Evolutionary conservation across 176 grass and related monocot genomes (phyloP).

Genomic region (Oropetium thomaeum): DNA sequence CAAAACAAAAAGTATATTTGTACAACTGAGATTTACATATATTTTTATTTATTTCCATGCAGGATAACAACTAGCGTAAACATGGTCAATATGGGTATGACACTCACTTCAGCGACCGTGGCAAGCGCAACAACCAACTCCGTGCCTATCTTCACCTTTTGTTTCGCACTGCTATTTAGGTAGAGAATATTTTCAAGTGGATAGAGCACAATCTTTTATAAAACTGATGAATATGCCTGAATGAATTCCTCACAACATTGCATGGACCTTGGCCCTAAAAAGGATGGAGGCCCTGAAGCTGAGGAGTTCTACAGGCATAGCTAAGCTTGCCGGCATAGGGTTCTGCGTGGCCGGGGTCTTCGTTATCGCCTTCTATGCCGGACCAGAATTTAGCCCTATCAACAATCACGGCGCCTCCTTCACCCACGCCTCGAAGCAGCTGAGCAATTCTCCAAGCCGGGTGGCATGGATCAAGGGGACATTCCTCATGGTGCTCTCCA

Average conservation of each 20-base stretch:
- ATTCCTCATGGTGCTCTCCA: conserved; percentile 53
- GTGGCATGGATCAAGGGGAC: conserved; percentile 59
- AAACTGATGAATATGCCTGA: neutral
- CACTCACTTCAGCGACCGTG: conserved; percentile 61
- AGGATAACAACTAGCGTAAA: conserved; percentile 50
- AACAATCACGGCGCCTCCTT: conserved; percentile 42
- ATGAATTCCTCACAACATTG: neutral
- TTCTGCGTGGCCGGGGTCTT: conserved; percentile 58
- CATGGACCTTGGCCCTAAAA: neutral
- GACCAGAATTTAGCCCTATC: conserved; percentile 41
- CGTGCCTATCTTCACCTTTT: conserved; percentile 61
- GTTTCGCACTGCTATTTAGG: conserved; percentile 57
- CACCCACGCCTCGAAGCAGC: neutral
- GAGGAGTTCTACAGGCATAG: conserved; percentile 41
- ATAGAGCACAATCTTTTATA: too few relatives aligned
- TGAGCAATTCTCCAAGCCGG: neutral
- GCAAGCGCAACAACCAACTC: conserved; percentile 45
- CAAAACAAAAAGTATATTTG: too few relatives aligned
- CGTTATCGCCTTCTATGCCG: conserved; percentile 53
- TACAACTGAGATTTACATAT: too few relatives aligned
- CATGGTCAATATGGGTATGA: conserved; percentile 48
- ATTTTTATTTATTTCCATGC: neutral
- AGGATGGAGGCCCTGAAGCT: conserved; percentile 56
- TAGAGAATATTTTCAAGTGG: neutral
- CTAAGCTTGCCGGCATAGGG: conserved; percentile 43